Evolutionary conservation across 2,329 filamentous ascomycete species (phyloP), one percentile per base, ranked within the genome.

Genomic region (Phaeomoniella chlamydospora): DNA sequence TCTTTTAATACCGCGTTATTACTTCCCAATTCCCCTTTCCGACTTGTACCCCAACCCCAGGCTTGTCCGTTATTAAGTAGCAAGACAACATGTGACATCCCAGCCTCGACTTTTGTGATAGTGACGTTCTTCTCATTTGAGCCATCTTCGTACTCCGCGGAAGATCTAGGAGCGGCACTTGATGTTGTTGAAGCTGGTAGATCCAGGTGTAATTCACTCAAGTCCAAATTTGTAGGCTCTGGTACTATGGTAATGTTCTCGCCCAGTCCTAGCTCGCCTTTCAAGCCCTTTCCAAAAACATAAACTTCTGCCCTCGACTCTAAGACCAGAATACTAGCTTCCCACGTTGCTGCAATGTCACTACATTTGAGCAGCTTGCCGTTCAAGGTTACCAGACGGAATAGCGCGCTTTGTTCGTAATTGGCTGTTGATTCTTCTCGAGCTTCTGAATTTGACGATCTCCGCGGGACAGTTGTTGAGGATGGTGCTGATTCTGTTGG

Each of bases 41-140:
- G 72, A 11, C 81, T 79, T 47, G 76, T 83, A 0, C 90, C 90
- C 88, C 88, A 96, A 2, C 85, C 87, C 52, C 81, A 93, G 2
- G 78, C 77, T 12, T 80, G 68, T 0, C 87, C 88, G 50, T 80
- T 79, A 31, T 70, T 70, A 3, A 93, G 58, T 0, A 94, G 70
- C 2, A 64, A 74, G 12, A 92, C 71, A 0, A 76, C 74, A 51
- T 98, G 90, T 15, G 74, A 75, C 65, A 93, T 80, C 18, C 81
- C 75, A 9, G 82, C 80, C 2, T 77, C 64, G 16, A 94, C 51
- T 39, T 79, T 70, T 1, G 72, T 56, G 3, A 93, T 54, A n/a
- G 63, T 56, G 0, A 61, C 11, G 58, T 58, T n/a, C n/a, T n/a
- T n/a, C n/a, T n/a, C n/a, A n/a, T n/a, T 26, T 6, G 22, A 26